Conservation (phyloP, 1,139 yeast genomes). For the Trichomonascaceae sp. region DNA sequence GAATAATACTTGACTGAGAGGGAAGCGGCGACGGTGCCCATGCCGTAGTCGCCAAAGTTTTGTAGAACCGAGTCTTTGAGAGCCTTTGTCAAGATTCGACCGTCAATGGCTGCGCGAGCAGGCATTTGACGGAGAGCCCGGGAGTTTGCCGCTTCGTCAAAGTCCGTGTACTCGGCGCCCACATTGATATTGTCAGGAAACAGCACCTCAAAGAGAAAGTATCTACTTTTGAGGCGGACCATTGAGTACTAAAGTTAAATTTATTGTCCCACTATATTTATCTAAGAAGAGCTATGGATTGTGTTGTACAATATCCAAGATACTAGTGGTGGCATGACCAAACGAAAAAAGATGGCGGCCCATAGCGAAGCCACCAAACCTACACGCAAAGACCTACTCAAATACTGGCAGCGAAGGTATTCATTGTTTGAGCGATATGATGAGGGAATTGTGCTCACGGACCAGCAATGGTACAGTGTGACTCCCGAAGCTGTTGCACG, state of each 20-base stretch:
- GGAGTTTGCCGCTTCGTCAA: constrained; percentile 20
- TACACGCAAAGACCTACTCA: constrained; percentile 14
- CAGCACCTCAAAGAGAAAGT: constrained; percentile 64
- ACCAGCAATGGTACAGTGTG: constrained; percentile 81
- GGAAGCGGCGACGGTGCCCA: constrained; percentile 50
- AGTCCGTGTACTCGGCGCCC: too few species aligned
- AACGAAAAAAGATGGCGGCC: too few species aligned
- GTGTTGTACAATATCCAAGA: too few species aligned
- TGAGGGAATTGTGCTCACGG: constrained; percentile 58
- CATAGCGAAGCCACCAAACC: too few species aligned
- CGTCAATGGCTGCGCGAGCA: constrained; percentile 10
- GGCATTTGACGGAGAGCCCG: constrained; percentile 12
- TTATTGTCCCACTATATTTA: too few species aligned
- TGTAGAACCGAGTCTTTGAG: constrained; percentile 42
- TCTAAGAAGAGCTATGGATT: too few species aligned
- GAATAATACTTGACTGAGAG: constrained; percentile 65
- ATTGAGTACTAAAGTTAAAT: constrained; percentile 25
- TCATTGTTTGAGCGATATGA: constrained; percentile 47
- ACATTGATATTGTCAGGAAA: constrained; percentile 34
- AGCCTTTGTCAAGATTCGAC: constrained; percentile 23
- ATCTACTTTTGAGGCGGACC: constrained; percentile 84
- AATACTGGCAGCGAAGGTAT: constrained; percentile 52
- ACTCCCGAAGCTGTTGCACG: constrained; percentile 73
- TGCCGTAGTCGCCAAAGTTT: constrained; percentile 68
- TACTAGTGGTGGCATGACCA: too few species aligned